Percentiles rank a stretch among this genome's conserved stretches.
phyloP scores from a whole-genome alignment of 495 filamentous ascomycete genomes.

The Pyronema domesticum region DNA sequence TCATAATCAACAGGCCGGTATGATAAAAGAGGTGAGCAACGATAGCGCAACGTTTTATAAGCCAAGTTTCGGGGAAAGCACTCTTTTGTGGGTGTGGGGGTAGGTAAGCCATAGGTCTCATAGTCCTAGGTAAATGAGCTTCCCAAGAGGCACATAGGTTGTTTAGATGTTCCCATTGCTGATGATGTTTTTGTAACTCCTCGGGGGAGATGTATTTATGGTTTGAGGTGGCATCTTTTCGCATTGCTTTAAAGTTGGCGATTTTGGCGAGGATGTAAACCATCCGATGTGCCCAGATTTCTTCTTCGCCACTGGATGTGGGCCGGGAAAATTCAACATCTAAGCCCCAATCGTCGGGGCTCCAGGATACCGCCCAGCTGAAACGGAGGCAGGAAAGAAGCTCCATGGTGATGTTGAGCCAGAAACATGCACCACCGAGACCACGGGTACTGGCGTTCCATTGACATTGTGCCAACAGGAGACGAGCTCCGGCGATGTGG shows the following conservation, averaged over 20 bases:
- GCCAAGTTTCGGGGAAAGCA: constrained; percentile 74
- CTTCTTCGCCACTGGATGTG: constrained; percentile 41
- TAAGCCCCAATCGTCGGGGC: constrained; percentile 80
- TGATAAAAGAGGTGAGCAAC: constrained; percentile 85
- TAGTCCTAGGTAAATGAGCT: constrained; percentile 54
- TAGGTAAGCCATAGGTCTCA: constrained; percentile 69
- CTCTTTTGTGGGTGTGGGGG: constrained; percentile 49
- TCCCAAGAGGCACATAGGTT: constrained; percentile 67
- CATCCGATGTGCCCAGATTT: constrained; percentile 81
- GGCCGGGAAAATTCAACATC: constrained; percentile 51
- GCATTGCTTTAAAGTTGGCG: constrained; percentile 55
- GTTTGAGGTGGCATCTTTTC: constrained; percentile 31
- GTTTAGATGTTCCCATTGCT: constrained; percentile 63
- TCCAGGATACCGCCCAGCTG: constrained; percentile 77
- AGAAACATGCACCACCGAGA: constrained; percentile 80
- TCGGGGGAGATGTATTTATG: constrained; percentile 30
- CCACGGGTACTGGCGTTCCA: constrained; percentile 72
- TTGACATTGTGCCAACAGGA: constrained; percentile 74
- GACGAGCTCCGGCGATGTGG: constrained; percentile 72
- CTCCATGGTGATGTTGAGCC: constrained; percentile 84
- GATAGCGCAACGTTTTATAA: constrained; percentile 63
- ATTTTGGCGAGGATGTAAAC: constrained; percentile 83
- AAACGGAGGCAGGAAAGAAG: constrained; percentile 70
- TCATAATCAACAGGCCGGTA: constrained; percentile 60
- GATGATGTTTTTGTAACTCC: constrained; percentile 41